A percentile compares a stretch with the other conserved stretches of the same genome.
phyloP scores from a whole-genome alignment of 1,139 yeast species.

The Candida sojae region DNA sequence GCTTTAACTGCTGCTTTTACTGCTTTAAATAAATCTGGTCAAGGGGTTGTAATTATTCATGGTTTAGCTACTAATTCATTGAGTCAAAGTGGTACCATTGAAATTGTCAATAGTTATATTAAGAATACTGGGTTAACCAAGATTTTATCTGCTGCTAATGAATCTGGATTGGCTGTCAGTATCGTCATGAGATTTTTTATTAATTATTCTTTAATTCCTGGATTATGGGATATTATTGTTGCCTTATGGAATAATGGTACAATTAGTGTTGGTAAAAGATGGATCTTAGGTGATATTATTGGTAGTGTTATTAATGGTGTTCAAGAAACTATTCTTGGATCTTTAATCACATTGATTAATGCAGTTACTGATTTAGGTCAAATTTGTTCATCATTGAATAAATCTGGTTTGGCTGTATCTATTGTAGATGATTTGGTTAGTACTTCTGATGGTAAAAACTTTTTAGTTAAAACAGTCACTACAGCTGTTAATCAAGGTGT shows the following conservation, averaged over 20 bases:
- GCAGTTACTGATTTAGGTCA: conserved; percentile 21
- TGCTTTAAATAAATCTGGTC: conserved; percentile 27
- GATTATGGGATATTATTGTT: conserved; percentile 20
- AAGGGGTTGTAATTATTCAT: conserved; percentile 25
- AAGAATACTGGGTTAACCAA: conserved; percentile 22
- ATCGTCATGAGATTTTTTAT: conserved; percentile 26
- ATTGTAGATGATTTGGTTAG: conserved; percentile 22
- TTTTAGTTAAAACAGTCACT: conserved; percentile 21
- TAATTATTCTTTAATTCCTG: conserved; percentile 23
- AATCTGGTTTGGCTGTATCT: conserved; percentile 32
- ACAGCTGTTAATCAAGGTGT: conserved; percentile 19
- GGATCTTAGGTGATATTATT: conserved; percentile 10
- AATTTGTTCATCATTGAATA: conserved; percentile 26
- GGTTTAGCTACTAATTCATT: conserved; percentile 22
- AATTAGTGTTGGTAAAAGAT: conserved; percentile 12
- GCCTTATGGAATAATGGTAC: conserved; percentile 18
- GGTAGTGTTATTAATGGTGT: conserved; percentile 15
- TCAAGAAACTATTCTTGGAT: conserved; percentile 10
- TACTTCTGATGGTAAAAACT: conserved; percentile 22
- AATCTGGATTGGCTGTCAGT: conserved; percentile 30
- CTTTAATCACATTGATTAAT: conserved; percentile 15
- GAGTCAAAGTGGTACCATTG: conserved; percentile 24
- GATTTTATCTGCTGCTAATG: conserved; percentile 24
- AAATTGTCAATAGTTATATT: conserved; percentile 24
- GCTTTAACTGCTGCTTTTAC: conserved; percentile 29